Evolutionary conservation across 805 yeast genomes (phyloP), one percentile per base, ranked within the genome.

Genomic region (Myxozyma melibiosi): DNA sequence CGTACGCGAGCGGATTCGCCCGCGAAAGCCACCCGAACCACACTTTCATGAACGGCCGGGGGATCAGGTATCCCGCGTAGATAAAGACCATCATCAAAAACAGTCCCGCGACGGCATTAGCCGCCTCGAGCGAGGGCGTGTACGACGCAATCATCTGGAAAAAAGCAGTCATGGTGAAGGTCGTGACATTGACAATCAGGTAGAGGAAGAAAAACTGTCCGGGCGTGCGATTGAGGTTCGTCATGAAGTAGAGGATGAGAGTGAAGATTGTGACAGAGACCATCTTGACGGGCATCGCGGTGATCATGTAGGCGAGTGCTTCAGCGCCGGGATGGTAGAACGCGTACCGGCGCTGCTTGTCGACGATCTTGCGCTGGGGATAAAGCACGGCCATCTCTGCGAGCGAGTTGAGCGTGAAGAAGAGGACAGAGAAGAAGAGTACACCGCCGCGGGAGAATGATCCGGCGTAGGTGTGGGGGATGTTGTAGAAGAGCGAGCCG

Each of bases 1-100:
- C 80, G 64, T 78, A 84, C 59, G 77, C 74, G 34, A 83, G 69
- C 1, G 88, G 88, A 62, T 84, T 78, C 24, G 83, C 63, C 62
- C 80, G 83, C 31, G 80, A 77, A 46, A 84, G 74, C 87, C 88
- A 85, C 57, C 82, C 78, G 63, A 84, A 84, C 91, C 92, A 86
- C 44, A 82, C 84, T 62, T 81, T 84, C 85, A 84, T 81, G 9
- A 77, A 74, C 2, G 79, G 78, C 35, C 79, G 70, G 50, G 86
- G 88, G 58, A 79, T 74, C 8, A 58, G 42, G 43, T 51, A 34
- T 39, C 82, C 82, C 2, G 80, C 77, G 65, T 71, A 78, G 55
- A 76, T 73, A 27, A 71, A 67, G 55, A 79, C 61, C 3, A 71
- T 73, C 57, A 78, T 66, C 49, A 78, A 67, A n/a, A 73, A 57